These are phyloP conservation scores for Sporobolomyces roseus DNA, from an alignment of 768 basidiomycete genomes.

Conservation along the genomic window DNA sequence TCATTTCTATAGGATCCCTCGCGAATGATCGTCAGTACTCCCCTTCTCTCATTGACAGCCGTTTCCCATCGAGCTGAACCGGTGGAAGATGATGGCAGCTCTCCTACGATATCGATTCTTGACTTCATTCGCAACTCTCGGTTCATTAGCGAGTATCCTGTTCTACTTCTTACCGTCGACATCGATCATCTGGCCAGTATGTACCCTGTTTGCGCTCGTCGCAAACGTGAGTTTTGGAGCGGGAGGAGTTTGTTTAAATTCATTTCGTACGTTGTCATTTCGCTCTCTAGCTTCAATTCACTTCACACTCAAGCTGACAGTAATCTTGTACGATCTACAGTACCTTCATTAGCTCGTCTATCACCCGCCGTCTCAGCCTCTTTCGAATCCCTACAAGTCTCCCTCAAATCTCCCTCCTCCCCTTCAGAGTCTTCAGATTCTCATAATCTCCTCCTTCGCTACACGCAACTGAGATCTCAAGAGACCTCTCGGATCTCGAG, in stretches of 20 bases:
- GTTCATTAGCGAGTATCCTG: conserved; percentile 62
- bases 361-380: conserved; percentile 7
- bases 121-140: conserved; percentile 66
- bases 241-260: conserved; percentile 81
- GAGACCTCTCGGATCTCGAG: no score
- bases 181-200: conserved; percentile 65
- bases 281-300: background rate
- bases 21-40: conserved; percentile 70
- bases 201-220: conserved; percentile 64
- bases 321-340: background rate
- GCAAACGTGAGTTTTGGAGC: conserved; percentile 85
- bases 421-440: background rate
- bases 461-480: no score
- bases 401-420: background rate
- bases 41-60: conserved; percentile 46
- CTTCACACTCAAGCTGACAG: background rate
- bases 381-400: background rate
- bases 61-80: background rate
- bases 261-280: conserved; percentile 49
- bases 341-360: background rate
- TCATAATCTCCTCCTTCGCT: no score
- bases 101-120: conserved; percentile 49
- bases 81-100: background rate
- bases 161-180: conserved; percentile 72
- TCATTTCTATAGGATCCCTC: conserved; percentile 88